Percentiles rank a stretch among this genome's conserved stretches.
Evolutionary conservation across 306 rosid species (phyloP).

Genomic region (Dryas octopetala): DNA sequence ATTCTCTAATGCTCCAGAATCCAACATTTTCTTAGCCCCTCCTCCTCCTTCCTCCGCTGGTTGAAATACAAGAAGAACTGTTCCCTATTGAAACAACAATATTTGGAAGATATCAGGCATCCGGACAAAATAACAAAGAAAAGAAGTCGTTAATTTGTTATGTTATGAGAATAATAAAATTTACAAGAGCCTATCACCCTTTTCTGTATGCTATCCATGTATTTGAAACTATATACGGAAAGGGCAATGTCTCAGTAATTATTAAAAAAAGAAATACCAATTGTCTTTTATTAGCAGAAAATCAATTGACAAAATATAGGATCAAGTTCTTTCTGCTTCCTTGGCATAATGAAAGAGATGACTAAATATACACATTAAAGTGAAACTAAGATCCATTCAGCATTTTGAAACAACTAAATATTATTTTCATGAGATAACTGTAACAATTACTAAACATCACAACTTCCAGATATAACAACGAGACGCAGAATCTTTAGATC

Average conservation of each 20-base stretch:
- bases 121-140: background rate
- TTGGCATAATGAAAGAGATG: too few relatives aligned
- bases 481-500: too few relatives aligned
- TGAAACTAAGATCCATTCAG: background rate
- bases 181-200: background rate
- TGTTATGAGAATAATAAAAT: background rate
- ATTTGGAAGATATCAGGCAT: conserved; percentile 16
- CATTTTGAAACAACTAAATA: background rate
- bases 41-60: conserved; percentile 95
- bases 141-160: too few relatives aligned
- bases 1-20: conserved; percentile 61
- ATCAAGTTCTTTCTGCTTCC: too few relatives aligned
- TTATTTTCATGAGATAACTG: background rate
- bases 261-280: too few relatives aligned
- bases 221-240: background rate
- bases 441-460: background rate
- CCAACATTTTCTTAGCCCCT: conserved; percentile 68
- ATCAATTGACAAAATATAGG: too few relatives aligned
- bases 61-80: conserved; percentile 87
- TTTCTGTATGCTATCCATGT: background rate
- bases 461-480: too few relatives aligned
- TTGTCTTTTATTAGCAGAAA: too few relatives aligned
- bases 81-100: conserved; percentile 53
- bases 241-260: background rate
- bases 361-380: too few relatives aligned